These are phyloP conservation scores for Chlamydomonas asymmetrica DNA, from an alignment of 139 green algal genomes.

Conservation along the genomic window DNA sequence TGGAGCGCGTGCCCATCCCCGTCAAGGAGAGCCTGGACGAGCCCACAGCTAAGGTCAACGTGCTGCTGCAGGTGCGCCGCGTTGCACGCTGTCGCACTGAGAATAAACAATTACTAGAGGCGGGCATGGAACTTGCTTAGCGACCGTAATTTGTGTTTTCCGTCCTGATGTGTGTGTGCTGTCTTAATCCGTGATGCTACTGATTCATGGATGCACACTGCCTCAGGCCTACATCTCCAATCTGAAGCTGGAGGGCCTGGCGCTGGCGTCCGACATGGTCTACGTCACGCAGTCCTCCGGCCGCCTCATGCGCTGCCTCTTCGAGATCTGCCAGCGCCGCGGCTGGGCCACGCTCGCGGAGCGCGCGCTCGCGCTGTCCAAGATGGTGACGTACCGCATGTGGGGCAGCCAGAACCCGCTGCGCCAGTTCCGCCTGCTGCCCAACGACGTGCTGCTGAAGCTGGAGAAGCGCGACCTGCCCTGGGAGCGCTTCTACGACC, in stretches of 20 bases:
- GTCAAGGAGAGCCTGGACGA: slow-evolving; percentile 98
- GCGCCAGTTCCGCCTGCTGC: slow-evolving; percentile 86
- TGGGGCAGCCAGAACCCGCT: slow-evolving; percentile 92
- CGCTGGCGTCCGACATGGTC: slow-evolving; percentile 93
- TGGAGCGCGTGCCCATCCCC: slow-evolving; percentile 97
- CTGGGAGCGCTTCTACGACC: slow-evolving; percentile 98
- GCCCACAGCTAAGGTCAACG: slow-evolving; percentile 96
- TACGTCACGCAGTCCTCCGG: slow-evolving; percentile 93
- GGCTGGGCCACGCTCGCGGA: slow-evolving; percentile 90
- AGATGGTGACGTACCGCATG: slow-evolving; percentile 92
- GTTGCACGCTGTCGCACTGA: not conserved
- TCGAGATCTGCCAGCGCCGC: slow-evolving; percentile 94
- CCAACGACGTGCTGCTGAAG: slow-evolving; percentile 46
- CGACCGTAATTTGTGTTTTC: no score
- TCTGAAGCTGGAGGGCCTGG: slow-evolving; percentile 95
- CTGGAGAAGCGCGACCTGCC: slow-evolving; percentile 93
- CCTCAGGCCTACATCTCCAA: slow-evolving; percentile 91
- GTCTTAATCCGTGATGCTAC: no score
- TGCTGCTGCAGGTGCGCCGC: slow-evolving; percentile 80
- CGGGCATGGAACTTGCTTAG: no score
- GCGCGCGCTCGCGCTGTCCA: slow-evolving; percentile 88
- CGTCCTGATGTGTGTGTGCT: slow-evolving; percentile 4
- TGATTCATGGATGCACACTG: not conserved
- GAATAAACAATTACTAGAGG: not conserved
- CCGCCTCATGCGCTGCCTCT: slow-evolving; percentile 94